phyloP scores from a whole-genome alignment of 176 grass and related monocot species.

The Microstegium vimineum region DNA sequence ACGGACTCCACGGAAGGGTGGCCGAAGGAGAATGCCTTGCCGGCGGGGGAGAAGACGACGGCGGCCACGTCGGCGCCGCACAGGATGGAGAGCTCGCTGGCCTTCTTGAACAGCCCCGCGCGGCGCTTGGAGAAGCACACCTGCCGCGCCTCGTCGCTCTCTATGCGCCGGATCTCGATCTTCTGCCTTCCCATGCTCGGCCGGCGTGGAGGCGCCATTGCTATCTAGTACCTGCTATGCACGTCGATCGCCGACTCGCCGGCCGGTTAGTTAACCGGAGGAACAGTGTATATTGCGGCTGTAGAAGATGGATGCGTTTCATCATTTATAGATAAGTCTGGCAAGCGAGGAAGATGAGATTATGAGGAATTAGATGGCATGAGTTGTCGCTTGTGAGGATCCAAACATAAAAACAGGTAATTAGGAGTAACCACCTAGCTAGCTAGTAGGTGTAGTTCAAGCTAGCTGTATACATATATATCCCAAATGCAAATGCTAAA shows the following conservation, averaged over 20 bases:
- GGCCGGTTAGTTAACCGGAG: neutral
- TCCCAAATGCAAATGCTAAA: neutral
- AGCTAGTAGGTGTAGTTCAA: neutral
- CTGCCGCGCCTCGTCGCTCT: slow-evolving; percentile 49
- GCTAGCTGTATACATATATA: neutral
- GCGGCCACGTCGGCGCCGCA: slow-evolving; percentile 49
- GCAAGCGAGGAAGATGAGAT: neutral
- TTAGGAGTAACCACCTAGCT: neutral
- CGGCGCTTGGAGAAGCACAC: slow-evolving; percentile 61
- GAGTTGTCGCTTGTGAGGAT: neutral
- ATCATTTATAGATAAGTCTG: neutral
- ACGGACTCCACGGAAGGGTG: slow-evolving; percentile 31
- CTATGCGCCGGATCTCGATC: slow-evolving; percentile 52
- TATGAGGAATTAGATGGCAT: neutral
- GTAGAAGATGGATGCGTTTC: too few relatives aligned
- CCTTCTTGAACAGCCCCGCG: slow-evolving; percentile 56
- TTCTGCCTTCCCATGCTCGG: slow-evolving; percentile 45
- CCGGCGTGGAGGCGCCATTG: slow-evolving; percentile 34
- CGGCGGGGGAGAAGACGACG: slow-evolving; percentile 42
- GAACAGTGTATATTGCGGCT: too few relatives aligned
- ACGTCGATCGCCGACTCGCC: neutral
- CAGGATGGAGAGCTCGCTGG: slow-evolving; percentile 42
- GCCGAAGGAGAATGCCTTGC: slow-evolving; percentile 37
- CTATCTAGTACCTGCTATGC: neutral
- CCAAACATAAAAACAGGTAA: neutral